A percentile compares a stretch with the other conserved stretches of the same genome.
phyloP scores from a whole-genome alignment of 2,329 filamentous ascomycete genomes.

The Fusarium gaditjirri region DNA sequence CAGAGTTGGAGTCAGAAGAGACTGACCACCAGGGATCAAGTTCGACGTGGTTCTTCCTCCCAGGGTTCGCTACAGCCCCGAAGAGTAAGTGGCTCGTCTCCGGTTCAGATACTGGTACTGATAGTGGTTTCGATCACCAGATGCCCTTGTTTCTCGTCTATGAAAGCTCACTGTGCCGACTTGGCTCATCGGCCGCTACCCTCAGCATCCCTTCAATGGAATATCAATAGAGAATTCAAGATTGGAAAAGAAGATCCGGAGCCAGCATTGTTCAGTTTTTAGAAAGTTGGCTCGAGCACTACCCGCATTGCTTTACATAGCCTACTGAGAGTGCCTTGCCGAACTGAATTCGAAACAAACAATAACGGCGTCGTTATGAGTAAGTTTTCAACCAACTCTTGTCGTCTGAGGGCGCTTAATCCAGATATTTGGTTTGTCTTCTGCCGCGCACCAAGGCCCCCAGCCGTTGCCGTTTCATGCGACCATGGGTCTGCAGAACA shows the following conservation, averaged over 20 bases:
- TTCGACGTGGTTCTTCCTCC: neutral
- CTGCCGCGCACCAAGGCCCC: constrained; percentile 27
- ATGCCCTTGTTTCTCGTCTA: neutral
- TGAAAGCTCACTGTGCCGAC: neutral
- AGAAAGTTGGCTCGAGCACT: neutral
- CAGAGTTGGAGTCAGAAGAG: neutral
- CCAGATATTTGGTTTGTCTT: constrained; percentile 39
- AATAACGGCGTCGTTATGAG: neutral
- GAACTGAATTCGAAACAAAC: neutral
- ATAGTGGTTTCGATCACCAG: neutral
- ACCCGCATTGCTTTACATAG: constrained; percentile 3
- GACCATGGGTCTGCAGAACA: constrained; percentile 10
- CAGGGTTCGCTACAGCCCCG: neutral
- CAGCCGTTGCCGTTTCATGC: constrained; percentile 14
- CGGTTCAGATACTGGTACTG: neutral
- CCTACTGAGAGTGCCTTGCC: constrained; percentile 26
- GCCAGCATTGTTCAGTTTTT: neutral
- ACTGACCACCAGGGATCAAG: constrained; percentile 1
- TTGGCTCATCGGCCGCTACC: neutral
- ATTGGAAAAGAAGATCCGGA: neutral
- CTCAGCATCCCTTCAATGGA: constrained; percentile 2
- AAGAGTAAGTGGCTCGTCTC: constrained; percentile 9
- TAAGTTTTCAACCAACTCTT: neutral
- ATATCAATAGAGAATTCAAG: neutral
- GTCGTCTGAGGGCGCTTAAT: constrained; percentile 38